These are phyloP conservation scores for Termitomyces eurrhizus DNA, from an alignment of 768 basidiomycete genomes.

Conservation along the genomic window DNA sequence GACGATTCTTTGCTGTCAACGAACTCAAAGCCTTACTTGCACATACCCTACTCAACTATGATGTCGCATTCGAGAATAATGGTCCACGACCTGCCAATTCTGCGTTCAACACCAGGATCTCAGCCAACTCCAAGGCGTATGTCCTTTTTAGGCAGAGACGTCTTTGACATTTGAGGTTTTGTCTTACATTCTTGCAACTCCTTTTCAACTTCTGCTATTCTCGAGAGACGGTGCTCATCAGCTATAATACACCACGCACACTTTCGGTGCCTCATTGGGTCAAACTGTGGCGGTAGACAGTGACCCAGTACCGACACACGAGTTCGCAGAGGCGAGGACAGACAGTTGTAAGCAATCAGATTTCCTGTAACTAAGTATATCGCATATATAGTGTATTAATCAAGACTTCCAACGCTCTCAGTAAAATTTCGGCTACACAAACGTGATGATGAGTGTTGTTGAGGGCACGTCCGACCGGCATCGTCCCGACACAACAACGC, in stretches of 20 bases:
- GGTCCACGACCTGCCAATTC: not conserved
- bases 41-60: slow-evolving; percentile 32
- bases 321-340: too few species aligned
- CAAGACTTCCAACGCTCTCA: too few species aligned
- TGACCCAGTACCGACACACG: too few species aligned
- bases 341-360: too few species aligned
- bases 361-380: too few species aligned
- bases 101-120: not conserved
- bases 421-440: too few species aligned
- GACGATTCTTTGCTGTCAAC: slow-evolving; percentile 37
- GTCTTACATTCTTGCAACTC: not conserved
- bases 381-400: too few species aligned
- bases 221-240: not conserved
- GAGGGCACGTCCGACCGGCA: too few species aligned
- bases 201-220: not conserved
- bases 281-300: not conserved
- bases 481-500: too few species aligned
- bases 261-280: not conserved
- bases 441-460: too few species aligned
- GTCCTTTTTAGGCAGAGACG: slow-evolving; percentile 30
- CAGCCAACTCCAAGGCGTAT: slow-evolving; percentile 29
- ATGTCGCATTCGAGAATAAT: slow-evolving; percentile 23
- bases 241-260: not conserved
- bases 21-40: slow-evolving; percentile 35
- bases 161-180: not conserved